Conservation (phyloP, 495 filamentous ascomycete species). For the Podospora bellae-mahoneyi region DNA sequence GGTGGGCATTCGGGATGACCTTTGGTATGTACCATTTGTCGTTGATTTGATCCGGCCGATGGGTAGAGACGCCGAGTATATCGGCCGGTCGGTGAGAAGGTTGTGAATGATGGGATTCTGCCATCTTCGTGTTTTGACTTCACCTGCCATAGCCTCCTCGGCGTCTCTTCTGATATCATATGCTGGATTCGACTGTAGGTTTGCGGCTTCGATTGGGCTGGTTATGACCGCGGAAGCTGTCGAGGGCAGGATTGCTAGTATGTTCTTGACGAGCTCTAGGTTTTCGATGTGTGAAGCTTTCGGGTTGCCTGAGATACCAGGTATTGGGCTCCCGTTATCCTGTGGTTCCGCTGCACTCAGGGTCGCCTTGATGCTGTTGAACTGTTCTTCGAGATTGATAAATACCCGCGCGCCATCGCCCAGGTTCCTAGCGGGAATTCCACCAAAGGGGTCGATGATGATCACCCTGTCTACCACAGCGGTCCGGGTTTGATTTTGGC, state of each 20-base stretch:
- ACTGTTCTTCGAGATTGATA: slow-evolving; percentile 94
- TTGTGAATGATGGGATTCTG: slow-evolving; percentile 96
- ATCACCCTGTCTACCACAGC: slow-evolving; percentile 81
- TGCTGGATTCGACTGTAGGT: slow-evolving; percentile 7
- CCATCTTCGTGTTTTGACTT: slow-evolving; percentile 68
- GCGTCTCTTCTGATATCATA: slow-evolving; percentile 41
- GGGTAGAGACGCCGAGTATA: slow-evolving; percentile 86
- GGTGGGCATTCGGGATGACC: slow-evolving; percentile 36
- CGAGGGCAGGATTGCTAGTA: slow-evolving; percentile 74
- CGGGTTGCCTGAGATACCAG: slow-evolving; percentile 7
- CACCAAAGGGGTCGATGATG: slow-evolving; percentile 81
- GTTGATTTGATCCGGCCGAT: slow-evolving; percentile 50
- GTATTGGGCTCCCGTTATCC: not conserved
- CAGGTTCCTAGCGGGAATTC: slow-evolving; percentile 69
- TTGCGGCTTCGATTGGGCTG: slow-evolving; percentile 64
- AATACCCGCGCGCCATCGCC: slow-evolving; percentile 77
- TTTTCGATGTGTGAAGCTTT: slow-evolving; percentile 60
- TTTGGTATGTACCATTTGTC: slow-evolving; percentile 14
- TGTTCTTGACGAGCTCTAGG: slow-evolving; percentile 61
- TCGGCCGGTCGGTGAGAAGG: slow-evolving; percentile 89
- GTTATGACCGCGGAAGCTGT: slow-evolving; percentile 85
- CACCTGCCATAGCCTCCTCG: slow-evolving; percentile 51
- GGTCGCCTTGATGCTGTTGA: slow-evolving; percentile 59
- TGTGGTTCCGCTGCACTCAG: slow-evolving; percentile 36
- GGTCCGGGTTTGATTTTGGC: slow-evolving; percentile 42